phyloP scores from a whole-genome alignment of 768 basidiomycete genomes.

The Suillus weaverae region DNA sequence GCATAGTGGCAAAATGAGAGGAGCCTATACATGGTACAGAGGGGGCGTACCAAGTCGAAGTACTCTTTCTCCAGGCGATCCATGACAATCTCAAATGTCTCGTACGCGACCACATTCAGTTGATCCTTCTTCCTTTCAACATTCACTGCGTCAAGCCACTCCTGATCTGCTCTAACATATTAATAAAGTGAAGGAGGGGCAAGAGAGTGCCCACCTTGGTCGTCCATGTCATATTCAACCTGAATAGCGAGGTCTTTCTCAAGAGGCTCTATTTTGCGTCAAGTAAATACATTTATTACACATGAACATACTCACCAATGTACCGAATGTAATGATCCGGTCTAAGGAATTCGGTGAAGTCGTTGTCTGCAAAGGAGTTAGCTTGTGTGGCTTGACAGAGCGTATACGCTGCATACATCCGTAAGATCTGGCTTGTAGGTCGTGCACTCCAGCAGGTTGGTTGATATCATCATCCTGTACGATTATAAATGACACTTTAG shows the following conservation, averaged over 20 bases:
- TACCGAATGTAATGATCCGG: conserved; percentile 90
- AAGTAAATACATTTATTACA: conserved; percentile 6
- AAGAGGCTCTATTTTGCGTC: conserved; percentile 65
- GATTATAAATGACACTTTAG: conserved; percentile 67
- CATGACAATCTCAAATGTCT: conserved; percentile 95
- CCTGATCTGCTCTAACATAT: conserved; percentile 61
- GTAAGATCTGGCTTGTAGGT: conserved; percentile 62
- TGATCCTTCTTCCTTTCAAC: conserved; percentile 76
- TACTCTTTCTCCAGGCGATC: conserved; percentile 98
- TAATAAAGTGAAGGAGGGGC: conserved; percentile 8
- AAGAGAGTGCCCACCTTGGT: conserved; percentile 66
- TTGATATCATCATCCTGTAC: conserved; percentile 64
- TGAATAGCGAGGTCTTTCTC: conserved; percentile 90
- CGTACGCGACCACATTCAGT: conserved; percentile 70
- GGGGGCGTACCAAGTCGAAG: conserved; percentile 81
- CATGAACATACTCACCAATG: conserved; percentile 58
- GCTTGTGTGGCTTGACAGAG: conserved; percentile 3
- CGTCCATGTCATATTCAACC: conserved; percentile 99
- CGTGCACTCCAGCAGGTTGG: conserved; percentile 62
- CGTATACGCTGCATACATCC: conserved; percentile 58
- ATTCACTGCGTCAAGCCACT: conserved; percentile 91
- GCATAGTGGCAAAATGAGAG: conserved; percentile 6
- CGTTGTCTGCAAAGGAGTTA: conserved; percentile 47
- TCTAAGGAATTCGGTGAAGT: conserved; percentile 67
- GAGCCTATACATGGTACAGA: conserved; percentile 6